These are phyloP conservation scores for Furcasterigmium furcatum DNA, from an alignment of 2,329 filamentous ascomycete genomes.

Conservation along the genomic window DNA sequence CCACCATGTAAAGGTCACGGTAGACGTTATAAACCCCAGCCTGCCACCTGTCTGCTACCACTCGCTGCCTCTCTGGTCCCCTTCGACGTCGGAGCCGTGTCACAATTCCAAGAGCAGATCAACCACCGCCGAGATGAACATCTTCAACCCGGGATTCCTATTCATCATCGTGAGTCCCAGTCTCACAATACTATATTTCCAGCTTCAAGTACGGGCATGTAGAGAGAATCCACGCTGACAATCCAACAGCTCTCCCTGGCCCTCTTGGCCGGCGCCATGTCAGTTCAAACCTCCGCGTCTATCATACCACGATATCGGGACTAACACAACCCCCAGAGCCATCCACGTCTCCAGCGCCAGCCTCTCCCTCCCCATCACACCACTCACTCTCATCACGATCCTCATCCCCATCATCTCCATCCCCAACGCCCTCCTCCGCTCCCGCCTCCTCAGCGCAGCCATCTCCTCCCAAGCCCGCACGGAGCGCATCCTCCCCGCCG, in stretches of 20 bases:
- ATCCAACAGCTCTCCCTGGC: constrained; percentile 14
- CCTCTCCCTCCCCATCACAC: constrained; percentile 37
- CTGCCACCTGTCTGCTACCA: too few relatives aligned
- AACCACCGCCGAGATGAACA: not conserved
- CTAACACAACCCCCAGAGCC: constrained; percentile 23
- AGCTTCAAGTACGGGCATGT: too few relatives aligned
- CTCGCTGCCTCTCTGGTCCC: too few relatives aligned
- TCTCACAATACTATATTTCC: not conserved
- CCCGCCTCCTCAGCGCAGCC: constrained; percentile 22
- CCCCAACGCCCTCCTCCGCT: constrained; percentile 30
- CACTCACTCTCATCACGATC: constrained; percentile 29
- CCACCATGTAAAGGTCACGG: too few relatives aligned
- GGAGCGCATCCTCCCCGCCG: constrained; percentile 21
- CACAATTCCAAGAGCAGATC: not conserved
- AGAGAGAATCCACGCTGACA: not conserved
- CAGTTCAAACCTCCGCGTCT: not conserved
- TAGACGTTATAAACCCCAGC: too few relatives aligned
- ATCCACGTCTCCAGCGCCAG: constrained; percentile 31
- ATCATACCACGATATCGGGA: constrained; percentile 3
- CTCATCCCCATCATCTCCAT: constrained; percentile 36
- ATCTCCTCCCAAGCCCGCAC: constrained; percentile 12
- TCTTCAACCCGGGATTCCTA: not conserved
- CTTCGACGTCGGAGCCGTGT: too few relatives aligned
- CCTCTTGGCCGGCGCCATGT: constrained; percentile 18
- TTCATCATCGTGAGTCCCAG: not conserved